These are phyloP conservation scores for Venturiaceae sp. DNA, from an alignment of 2,329 filamentous ascomycete species.

Conservation along the genomic window DNA sequence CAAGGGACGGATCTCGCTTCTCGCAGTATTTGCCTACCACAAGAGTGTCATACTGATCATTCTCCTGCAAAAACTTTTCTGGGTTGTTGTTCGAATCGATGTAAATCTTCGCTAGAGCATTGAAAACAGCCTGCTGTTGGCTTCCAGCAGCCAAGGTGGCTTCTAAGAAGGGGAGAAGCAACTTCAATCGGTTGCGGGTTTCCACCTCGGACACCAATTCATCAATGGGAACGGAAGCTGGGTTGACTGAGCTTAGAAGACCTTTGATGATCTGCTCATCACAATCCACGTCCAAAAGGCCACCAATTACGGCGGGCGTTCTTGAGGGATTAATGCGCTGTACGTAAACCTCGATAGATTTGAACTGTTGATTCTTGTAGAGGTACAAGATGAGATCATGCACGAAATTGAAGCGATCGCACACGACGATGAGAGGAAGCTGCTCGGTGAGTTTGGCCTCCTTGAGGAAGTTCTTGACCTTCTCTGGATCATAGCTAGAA, in stretches of 20 bases:
- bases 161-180: conserved; percentile 92
- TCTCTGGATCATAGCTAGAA: conserved; percentile 82
- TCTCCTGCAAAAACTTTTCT: conserved; percentile 94
- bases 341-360: conserved; percentile 96
- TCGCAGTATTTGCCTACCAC: conserved; percentile 96
- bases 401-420: conserved; percentile 98
- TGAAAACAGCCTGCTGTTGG: conserved; percentile 93
- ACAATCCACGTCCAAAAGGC: conserved; percentile 90
- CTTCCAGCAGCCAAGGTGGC: conserved; percentile 81
- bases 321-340: conserved; percentile 90
- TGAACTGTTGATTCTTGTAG: conserved; percentile 98
- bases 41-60: conserved; percentile 90
- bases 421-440: conserved; percentile 93
- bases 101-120: conserved; percentile 97
- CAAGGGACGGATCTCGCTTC: conserved; percentile 93
- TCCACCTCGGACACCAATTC: conserved; percentile 94
- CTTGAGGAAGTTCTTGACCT: conserved; percentile 99
- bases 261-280: conserved; percentile 95
- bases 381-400: conserved; percentile 93
- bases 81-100: conserved; percentile 98
- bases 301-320: conserved; percentile 87
- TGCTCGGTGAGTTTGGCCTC: conserved; percentile 88
- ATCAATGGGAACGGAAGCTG: conserved; percentile 81
- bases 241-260: conserved; percentile 74
- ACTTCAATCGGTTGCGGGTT: conserved; percentile 86